Base-by-base conservation (phyloP, 2,329 filamentous ascomycete species). In the Sporothrix brasiliensis region DNA sequence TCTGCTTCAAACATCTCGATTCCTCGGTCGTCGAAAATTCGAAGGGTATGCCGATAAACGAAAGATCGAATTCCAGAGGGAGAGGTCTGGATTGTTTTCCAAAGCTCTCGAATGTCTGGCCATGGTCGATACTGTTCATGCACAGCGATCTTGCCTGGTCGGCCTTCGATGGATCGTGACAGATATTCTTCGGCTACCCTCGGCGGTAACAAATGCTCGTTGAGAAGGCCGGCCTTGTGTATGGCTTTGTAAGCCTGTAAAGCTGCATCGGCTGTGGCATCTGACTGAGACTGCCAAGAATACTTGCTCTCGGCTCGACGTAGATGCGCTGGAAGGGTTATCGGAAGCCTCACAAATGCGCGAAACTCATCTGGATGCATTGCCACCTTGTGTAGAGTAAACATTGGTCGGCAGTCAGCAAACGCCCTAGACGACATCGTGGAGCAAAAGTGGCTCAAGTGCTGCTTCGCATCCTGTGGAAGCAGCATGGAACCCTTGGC, bases 401-500 rank as follows among this genome's bases (percentile, higher is more conserved):
- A 97, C 65, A 91, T 87, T 0, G 94, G 93, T 1, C 85, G 82
- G 21, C 81, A 81, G 74, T 93, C 87, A 7, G 89, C 83, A 76
- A 89, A 92, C 34, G 87, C 85, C 0, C 81, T 82, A 0, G 81
- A 80, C 0, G 86, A 84, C 0, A 93, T 78, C 0, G 85, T 84
- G 0, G 83, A 81, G 78, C 94, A 97, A 75, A 97, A 96, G 78
- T 97, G 92, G 61, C 91, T 83, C 1, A 98, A 84, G 77, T 95
- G 93, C n/a, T 84, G 79, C 63, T 90, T 87, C 0, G 92, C 91
- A 74, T 91, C 91, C 50, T 92, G 86, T 1, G 93, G 83, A 13
- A 91, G 91, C 16, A 97, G 80, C 14, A 88, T 79, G 0, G 92
- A 92, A 4, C 89, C 81, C 0, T 83, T 86, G 27, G 78, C 73